A percentile compares a stretch with the other conserved stretches of the same genome.
Evolutionary conservation across 805 yeast genomes (phyloP).

Genomic region (Schizosaccharomyces octosporus): DNA sequence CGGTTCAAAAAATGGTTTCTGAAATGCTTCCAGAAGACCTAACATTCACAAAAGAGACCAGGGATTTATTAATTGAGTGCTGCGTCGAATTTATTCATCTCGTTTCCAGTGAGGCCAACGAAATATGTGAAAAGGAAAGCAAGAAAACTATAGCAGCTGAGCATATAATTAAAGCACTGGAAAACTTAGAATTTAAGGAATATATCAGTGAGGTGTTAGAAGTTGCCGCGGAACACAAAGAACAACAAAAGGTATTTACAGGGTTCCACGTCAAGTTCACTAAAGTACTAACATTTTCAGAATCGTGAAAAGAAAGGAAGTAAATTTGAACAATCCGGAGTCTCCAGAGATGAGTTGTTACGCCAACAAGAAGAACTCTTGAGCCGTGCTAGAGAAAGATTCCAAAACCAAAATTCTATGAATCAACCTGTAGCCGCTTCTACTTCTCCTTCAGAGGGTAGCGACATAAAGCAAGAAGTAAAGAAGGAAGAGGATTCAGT

Average conservation of each 20-base stretch:
- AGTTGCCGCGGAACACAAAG: slow-evolving; percentile 67
- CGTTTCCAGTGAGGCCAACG: slow-evolving; percentile 75
- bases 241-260: slow-evolving; percentile 34
- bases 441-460: no score
- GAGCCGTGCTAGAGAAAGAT: slow-evolving; percentile 44
- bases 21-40: slow-evolving; percentile 78
- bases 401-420: slow-evolving; percentile 15
- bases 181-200: slow-evolving; percentile 64
- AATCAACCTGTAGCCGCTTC: no score
- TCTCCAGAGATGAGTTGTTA: slow-evolving; percentile 75
- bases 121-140: slow-evolving; percentile 85
- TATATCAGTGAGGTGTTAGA: slow-evolving; percentile 63
- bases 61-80: slow-evolving; percentile 87
- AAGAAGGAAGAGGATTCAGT: no score
- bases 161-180: slow-evolving; percentile 74
- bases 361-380: slow-evolving; percentile 83
- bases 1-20: slow-evolving; percentile 80
- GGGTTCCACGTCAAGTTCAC: neutral
- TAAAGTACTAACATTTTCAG: neutral
- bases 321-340: slow-evolving; percentile 78
- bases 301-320: slow-evolving; percentile 72
- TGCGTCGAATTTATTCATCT: slow-evolving; percentile 92
- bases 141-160: slow-evolving; percentile 93
- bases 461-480: no score
- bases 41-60: slow-evolving; percentile 72